Evolutionary conservation across 495 filamentous ascomycete species (phyloP), one percentile per base, ranked within the genome.

Genomic region (Geopyxis carbonaria): DNA sequence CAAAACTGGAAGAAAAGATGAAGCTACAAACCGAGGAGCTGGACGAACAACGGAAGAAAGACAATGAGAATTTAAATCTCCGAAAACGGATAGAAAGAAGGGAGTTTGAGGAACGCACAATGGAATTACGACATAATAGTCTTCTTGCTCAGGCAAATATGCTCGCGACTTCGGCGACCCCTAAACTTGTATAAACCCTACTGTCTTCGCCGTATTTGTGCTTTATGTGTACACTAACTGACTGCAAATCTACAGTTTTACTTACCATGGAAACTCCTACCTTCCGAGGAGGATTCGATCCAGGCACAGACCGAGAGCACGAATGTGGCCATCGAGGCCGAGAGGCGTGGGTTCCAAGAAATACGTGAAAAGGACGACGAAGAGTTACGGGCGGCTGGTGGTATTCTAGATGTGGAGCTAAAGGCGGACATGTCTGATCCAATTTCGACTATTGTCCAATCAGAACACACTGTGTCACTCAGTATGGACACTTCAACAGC

Each of bases 1-100:
- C 75, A 53, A 78, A 80, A 53, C 81, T 89, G 57, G 76, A 85
- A 58, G 81, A 81, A 50, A 85, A 83, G 61, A 64, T 78, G 29
- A 75, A 78, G 52, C 61, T 72, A 46, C 78, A 84, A 59, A 74
- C 71, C 49, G 73, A 74, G 46, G 74, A 78, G 57, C 65, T 69
- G 35, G 69, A 78, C 45, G 80, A 84, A 52, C 65, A 70, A 48
- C 72, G 70, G 51, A 73, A 69, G 60, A 64, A 67, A 49, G 67
- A 67, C 47, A 58, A 75, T 22, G 76, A 76, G 38, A 67, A 71
- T 48, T 60, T 83, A 35, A 64, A 62, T 25, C 59, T 53, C 30
- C 59, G 70, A 38, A 68, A 82, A 28, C 65, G 64, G 53, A 67
- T 65, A 38, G 78, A 87, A 56, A 80, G 85, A 60, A 67, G 72